Conservation (phyloP, 202 grass and related monocot genomes). For the Dendrocalamus latiflorus region DNA sequence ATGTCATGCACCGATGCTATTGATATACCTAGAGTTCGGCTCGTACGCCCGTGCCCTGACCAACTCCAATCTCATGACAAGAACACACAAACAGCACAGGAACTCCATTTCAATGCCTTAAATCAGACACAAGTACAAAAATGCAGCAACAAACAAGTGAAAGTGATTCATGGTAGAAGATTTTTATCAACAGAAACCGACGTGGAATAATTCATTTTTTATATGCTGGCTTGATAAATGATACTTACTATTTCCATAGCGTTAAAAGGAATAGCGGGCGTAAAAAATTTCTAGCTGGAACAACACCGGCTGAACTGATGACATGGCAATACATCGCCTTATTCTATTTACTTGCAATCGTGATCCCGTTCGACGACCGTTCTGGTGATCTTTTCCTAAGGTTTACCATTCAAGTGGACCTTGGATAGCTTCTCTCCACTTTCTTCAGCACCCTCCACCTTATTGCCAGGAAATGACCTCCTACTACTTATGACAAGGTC, state of each 20-base stretch:
- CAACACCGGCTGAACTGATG: not conserved
- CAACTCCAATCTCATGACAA: not conserved
- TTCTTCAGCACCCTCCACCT: constrained; percentile 22
- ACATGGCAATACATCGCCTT: constrained; percentile 10
- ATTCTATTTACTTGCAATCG: constrained; percentile 32
- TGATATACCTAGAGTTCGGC: not conserved
- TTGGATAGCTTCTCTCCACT: constrained; percentile 38
- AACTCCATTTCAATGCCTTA: not conserved
- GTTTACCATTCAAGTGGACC: constrained; percentile 48
- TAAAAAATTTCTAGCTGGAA: constrained; percentile 11
- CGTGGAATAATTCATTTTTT: not conserved
- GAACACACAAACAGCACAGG: not conserved
- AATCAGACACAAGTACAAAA: not conserved
- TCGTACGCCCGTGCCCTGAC: not conserved
- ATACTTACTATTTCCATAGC: constrained; percentile 17
- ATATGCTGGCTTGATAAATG: not conserved
- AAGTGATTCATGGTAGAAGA: not conserved
- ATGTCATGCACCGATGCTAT: not conserved
- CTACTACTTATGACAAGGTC: constrained; percentile 62
- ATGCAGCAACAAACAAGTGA: not conserved
- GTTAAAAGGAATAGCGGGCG: not conserved
- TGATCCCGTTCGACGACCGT: not conserved
- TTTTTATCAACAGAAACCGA: not conserved
- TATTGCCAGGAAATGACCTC: constrained; percentile 63
- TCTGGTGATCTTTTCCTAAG: constrained; percentile 15